Conservation (phyloP, 2,329 filamentous ascomycete species). For the Sporothrix sp. region DNA sequence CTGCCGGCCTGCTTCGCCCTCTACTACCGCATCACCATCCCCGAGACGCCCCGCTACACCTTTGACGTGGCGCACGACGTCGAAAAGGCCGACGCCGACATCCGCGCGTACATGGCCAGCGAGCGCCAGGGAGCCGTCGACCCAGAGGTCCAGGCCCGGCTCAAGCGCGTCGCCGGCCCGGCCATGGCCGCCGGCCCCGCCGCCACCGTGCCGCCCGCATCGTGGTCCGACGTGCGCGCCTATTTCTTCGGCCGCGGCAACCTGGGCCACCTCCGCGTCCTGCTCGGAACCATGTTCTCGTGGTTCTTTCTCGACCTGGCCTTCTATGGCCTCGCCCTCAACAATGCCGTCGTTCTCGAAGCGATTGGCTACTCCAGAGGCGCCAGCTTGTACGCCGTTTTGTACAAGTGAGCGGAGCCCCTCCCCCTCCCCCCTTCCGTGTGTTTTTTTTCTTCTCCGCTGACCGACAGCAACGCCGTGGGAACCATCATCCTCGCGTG, state of each 20-base stretch:
- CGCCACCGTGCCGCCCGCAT: slow-evolving; percentile 57
- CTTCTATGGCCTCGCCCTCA: slow-evolving; percentile 64
- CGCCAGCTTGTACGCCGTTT: slow-evolving; percentile 53
- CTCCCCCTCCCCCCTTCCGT: too few species aligned
- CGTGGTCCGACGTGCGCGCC: slow-evolving; percentile 54
- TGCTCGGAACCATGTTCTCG: slow-evolving; percentile 66
- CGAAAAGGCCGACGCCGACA: slow-evolving; percentile 64
- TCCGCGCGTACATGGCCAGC: slow-evolving; percentile 48
- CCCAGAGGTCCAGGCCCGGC: slow-evolving; percentile 38
- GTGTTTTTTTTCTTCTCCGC: neutral
- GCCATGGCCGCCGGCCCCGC: slow-evolving; percentile 21
- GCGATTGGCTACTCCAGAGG: slow-evolving; percentile 63
- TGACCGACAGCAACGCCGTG: slow-evolving; percentile 44
- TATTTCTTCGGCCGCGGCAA: slow-evolving; percentile 54
- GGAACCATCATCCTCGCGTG: slow-evolving; percentile 70
- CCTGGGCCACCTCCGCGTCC: slow-evolving; percentile 54
- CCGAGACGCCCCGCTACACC: slow-evolving; percentile 67
- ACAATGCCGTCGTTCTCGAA: slow-evolving; percentile 60
- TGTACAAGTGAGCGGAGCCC: slow-evolving; percentile 53
- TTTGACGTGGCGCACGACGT: slow-evolving; percentile 63
- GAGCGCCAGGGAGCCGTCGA: slow-evolving; percentile 39
- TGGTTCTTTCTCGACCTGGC: slow-evolving; percentile 73
- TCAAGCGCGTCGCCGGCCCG: slow-evolving; percentile 39
- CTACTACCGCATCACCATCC: slow-evolving; percentile 80
- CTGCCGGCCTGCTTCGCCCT: slow-evolving; percentile 68